Evolutionary conservation across 2,329 filamentous ascomycete genomes (phyloP), one percentile per base, ranked within the genome.

Genomic region (Sclerotinia subarctica): DNA sequence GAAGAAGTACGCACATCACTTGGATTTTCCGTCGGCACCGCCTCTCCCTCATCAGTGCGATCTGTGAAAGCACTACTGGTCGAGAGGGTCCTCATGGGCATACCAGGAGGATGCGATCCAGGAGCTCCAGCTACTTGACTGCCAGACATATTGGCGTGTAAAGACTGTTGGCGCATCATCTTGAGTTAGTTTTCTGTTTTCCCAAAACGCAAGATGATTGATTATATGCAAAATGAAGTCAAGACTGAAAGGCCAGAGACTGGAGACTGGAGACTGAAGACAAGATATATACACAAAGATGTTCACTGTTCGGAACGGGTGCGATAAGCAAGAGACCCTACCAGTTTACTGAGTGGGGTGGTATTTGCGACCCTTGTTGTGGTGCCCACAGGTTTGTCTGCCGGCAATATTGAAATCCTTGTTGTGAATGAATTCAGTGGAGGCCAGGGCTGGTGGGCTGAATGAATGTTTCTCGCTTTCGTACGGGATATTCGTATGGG

Each of bases 11-110:
- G 74, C 47, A 76, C 76, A 73, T 75, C 70, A 52, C 69, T 76
- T 32, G 74, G 75, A 69, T 77, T 73, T 6, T 71, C 70, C 5
- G 64, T 60, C 7, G 76, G 76, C 21, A 78, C 71, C 21, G 76
- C 74, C 67, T 74, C 73, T 15, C 76, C 76, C 67, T 74, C 73
- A 19, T 77, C 59, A 7, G 59, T 63, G 11, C 59, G 59, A 63
- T 63, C 76, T 59, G 73, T 75, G 68, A 71, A 60, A 3, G 69
- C 71, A 58, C 72, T 74, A n/a, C 69, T 69, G 8, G 69, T 68
- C 13, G 74, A 74, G 21, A 70, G 64, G 56, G 76, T 73, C 21
- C 76, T 70, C 38, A 71, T 68, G 1, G 76, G 75, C 71, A 77
- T 70, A 24, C 70, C 70, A 8, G 70, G 72, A 26, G 73, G 71